A percentile compares a stretch with the other conserved stretches of the same genome.
phyloP scores from a whole-genome alignment of 2,329 filamentous ascomycete genomes.

The Clonostachys solani region DNA sequence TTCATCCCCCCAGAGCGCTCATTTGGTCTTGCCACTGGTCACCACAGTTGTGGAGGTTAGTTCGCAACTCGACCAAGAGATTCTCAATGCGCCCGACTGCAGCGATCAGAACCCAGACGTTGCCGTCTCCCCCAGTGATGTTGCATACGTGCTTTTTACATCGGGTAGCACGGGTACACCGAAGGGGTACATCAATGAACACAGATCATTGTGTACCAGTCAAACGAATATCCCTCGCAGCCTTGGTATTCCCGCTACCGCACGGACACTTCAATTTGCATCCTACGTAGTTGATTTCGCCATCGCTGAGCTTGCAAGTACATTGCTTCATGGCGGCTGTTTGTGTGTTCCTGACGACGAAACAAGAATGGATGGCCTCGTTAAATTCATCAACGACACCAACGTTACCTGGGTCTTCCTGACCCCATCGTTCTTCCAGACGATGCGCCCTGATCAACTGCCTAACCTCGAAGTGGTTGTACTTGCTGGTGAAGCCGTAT shows the following conservation, averaged over 20 bases:
- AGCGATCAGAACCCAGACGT: constrained; percentile 11
- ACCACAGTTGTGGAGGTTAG: constrained; percentile 33
- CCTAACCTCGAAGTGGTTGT: constrained; percentile 3
- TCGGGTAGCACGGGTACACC: constrained; percentile 74
- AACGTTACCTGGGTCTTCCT: background rate
- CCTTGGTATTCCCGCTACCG: background rate
- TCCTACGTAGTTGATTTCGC: constrained; percentile 1
- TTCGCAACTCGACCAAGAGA: background rate
- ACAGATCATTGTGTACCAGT: constrained; percentile 45
- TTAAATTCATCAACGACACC: background rate
- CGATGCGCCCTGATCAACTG: background rate
- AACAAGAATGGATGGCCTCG: background rate
- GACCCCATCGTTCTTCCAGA: background rate
- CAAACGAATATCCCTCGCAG: background rate
- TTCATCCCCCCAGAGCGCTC: constrained; percentile 43
- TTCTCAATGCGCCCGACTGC: constrained; percentile 21
- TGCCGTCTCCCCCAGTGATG: constrained; percentile 40
- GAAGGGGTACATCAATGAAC: constrained; percentile 77
- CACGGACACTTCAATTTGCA: constrained; percentile 3
- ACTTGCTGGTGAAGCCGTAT: constrained; percentile 8
- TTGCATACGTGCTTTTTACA: constrained; percentile 79
- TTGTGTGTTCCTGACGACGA: background rate
- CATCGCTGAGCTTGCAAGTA: constrained; percentile 1
- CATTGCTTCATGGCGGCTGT: background rate
- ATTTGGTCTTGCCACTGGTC: constrained; percentile 48